phyloP scores from a whole-genome alignment of 1,284 basidiomycete species.

The Papiliotrema laurentii region DNA sequence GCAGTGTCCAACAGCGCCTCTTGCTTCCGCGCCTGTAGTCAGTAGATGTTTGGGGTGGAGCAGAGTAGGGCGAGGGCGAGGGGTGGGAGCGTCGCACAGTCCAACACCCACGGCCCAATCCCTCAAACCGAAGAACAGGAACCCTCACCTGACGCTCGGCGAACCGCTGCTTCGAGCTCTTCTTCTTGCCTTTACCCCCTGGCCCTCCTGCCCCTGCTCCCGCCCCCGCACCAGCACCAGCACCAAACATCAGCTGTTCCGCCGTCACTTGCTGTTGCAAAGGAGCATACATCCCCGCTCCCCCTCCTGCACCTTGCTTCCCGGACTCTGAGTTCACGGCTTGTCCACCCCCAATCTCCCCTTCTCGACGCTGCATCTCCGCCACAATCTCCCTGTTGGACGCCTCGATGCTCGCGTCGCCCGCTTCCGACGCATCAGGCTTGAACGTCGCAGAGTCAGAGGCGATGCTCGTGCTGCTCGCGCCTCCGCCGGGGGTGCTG shows the following conservation, averaged over 20 bases:
- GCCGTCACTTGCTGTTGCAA: conserved; percentile 4
- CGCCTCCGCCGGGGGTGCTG: neutral
- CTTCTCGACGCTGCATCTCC: conserved; percentile 22
- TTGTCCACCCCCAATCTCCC: conserved; percentile 20
- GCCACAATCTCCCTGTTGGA: conserved; percentile 23
- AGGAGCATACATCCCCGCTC: conserved; percentile 9
- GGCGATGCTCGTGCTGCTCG: conserved; percentile 7
- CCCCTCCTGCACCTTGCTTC: neutral
- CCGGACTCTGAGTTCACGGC: neutral
- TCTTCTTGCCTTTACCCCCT: conserved; percentile 62
- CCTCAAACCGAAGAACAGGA: neutral
- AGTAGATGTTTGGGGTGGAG: too few species aligned
- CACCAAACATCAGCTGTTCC: conserved; percentile 4
- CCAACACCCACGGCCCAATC: neutral
- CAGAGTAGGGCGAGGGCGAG: too few species aligned
- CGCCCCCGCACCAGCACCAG: neutral
- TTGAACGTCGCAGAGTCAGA: conserved; percentile 16
- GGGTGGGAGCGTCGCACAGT: too few species aligned
- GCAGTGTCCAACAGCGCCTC: conserved; percentile 62
- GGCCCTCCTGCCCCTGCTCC: conserved; percentile 8
- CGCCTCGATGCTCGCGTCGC: too few species aligned
- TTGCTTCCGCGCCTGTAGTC: conserved; percentile 75
- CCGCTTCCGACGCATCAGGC: too few species aligned
- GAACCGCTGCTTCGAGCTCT: conserved; percentile 64
- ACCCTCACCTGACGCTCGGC: conserved; percentile 71